Evolutionary conservation across 495 filamentous ascomycete genomes (phyloP), one percentile per base, ranked within the genome.

Genomic region (Aspergillus carlsbadensis): DNA sequence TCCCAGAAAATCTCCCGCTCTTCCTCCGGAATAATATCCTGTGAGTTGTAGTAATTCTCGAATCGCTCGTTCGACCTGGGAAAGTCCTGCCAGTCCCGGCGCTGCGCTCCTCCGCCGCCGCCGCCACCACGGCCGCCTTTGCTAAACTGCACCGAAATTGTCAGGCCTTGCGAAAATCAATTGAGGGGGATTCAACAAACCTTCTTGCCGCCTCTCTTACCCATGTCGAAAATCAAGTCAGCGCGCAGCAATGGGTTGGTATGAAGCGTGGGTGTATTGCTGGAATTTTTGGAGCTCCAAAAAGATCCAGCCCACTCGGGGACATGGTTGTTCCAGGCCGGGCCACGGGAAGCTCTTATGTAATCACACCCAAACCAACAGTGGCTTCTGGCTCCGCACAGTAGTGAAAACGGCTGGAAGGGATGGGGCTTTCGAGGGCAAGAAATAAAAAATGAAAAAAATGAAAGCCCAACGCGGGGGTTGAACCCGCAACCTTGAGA

Each of bases 1-100:
- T 77, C 74, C 94, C 94, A 98, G 73, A 98, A 98, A 3, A 81
- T 78, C 20, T 83, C 76, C 53, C 76, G 78, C 71, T 97, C 92
- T 15, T 84, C 81, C 33, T 90, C 87, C 10, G 83, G 75, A 4
- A 97, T 70, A 29, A 92, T 78, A 0, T 87, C 80, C 14, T 90
- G 79, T 51, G 76, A 69, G 69, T 95, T 87, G 76, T 98, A 98
- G 75, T 85, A 98, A 52, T 75, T 73, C 70, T 98, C 87, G 46
- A 91, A 84, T 51, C 84, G 83, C 56, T 85, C 84, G 69, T 98
- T 96, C 57, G 81, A 70, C 70, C 87, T 90, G 37, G 72, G 61
- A 18, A 90, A 75, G 22, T 87, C 84, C 17, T 78, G 68, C 65
- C 83, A 89, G 44, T 66, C 66, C 42, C 52, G 52, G 60, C 70